A percentile compares a stretch with the other conserved stretches of the same genome.
These are phyloP conservation scores for Xylaria sp. DNA, from an alignment of 2,329 filamentous ascomycete species.

Conservation along the genomic window DNA sequence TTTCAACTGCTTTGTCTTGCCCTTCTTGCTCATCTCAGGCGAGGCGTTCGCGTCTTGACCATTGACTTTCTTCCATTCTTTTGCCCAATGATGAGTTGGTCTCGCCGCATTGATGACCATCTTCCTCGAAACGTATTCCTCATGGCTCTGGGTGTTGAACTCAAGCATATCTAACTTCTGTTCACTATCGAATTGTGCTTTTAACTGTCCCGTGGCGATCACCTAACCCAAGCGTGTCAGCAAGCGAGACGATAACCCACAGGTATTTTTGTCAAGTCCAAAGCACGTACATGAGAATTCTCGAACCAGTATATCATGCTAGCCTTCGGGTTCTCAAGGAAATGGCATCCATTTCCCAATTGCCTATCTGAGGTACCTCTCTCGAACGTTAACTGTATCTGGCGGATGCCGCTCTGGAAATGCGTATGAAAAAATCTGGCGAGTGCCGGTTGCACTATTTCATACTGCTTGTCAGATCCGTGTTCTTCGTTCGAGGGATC, in stretches of 20 bases:
- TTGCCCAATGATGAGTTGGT: slow-evolving; percentile 71
- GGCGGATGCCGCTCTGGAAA: slow-evolving; percentile 85
- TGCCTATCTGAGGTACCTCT: slow-evolving; percentile 66
- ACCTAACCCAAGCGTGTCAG: slow-evolving; percentile 60
- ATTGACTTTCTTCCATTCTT: slow-evolving; percentile 72
- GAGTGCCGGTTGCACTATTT: slow-evolving; percentile 83
- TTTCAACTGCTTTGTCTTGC: slow-evolving; percentile 67
- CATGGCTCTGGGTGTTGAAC: slow-evolving; percentile 78
- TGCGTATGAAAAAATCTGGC: slow-evolving; percentile 91
- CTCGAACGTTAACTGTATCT: slow-evolving; percentile 87
- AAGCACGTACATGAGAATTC: slow-evolving; percentile 75
- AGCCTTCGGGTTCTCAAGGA: slow-evolving; percentile 79
- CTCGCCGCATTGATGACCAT: slow-evolving; percentile 70
- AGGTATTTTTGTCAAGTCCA: neutral
- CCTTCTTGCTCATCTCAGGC: slow-evolving; percentile 75
- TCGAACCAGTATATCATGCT: slow-evolving; percentile 92
- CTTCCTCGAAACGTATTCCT: slow-evolving; percentile 83
- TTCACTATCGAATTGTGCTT: slow-evolving; percentile 80
- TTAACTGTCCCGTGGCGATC: slow-evolving; percentile 79
- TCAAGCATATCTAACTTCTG: slow-evolving; percentile 88
- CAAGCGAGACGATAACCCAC: neutral
- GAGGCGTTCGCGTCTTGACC: slow-evolving; percentile 66
- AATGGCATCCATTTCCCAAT: slow-evolving; percentile 71
- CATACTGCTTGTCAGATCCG: slow-evolving; percentile 78
- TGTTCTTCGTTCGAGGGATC: slow-evolving; percentile 58